Evolutionary conservation across 345 rosid genomes (phyloP).

Genomic region (Trapa bicornis): DNA sequence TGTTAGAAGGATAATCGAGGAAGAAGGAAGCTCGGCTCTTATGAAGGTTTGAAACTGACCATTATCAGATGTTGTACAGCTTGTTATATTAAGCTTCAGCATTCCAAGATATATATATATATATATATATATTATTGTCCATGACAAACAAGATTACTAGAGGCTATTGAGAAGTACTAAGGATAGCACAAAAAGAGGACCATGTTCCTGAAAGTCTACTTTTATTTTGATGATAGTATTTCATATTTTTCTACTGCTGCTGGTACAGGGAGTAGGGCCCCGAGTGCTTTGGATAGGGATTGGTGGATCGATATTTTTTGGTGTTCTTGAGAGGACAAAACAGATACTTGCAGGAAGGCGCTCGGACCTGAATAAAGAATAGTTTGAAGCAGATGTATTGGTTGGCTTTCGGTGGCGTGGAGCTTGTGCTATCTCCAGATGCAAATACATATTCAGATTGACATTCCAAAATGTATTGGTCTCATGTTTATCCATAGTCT

Average conservation of each 20-base stretch:
- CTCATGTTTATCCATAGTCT: no score
- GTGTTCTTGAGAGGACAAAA: constrained; percentile 79
- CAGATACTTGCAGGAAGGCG: constrained; percentile 48
- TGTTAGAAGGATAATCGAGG: constrained; percentile 64
- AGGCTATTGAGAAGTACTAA: neutral
- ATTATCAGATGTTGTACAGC: neutral
- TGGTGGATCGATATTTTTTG: constrained; percentile 81
- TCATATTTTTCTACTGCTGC: neutral
- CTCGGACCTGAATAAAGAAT: constrained; percentile 17
- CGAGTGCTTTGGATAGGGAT: constrained; percentile 90
- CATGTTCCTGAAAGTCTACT: neutral
- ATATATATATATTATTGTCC: neutral
- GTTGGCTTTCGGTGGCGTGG: neutral
- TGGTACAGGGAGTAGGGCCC: constrained; percentile 68
- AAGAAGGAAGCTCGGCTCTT: constrained; percentile 83
- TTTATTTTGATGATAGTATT: neutral
- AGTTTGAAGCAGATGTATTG: neutral
- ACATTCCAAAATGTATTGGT: no score
- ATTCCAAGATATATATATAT: neutral
- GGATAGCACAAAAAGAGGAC: neutral
- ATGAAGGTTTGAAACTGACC: constrained; percentile 40
- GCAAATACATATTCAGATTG: no score
- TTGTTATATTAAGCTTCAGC: neutral
- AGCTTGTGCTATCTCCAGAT: no score
- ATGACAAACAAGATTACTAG: neutral